These are phyloP conservation scores for Nectriaceae sp. DNA, from an alignment of 2,329 filamentous ascomycete genomes.

Conservation along the genomic window DNA sequence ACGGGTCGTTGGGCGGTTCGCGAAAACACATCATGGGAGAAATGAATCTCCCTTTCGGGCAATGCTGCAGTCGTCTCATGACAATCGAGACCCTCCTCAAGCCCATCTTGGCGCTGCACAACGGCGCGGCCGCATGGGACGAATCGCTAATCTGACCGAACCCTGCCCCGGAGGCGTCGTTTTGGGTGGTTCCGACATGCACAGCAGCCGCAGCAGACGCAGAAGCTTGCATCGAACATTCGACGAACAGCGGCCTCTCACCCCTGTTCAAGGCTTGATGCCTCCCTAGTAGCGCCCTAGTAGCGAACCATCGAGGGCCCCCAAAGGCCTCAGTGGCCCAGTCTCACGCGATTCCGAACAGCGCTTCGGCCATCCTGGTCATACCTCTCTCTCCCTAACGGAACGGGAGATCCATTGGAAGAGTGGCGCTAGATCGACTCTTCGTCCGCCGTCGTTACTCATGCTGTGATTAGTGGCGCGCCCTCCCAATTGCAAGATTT, in stretches of 20 bases:
- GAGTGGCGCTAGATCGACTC: too few species aligned
- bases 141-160: too few species aligned
- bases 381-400: too few species aligned
- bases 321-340: too few species aligned
- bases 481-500: conserved; percentile 19
- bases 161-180: not conserved
- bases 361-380: too few species aligned
- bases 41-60: not conserved
- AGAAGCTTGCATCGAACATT: conserved; percentile 26
- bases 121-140: too few species aligned
- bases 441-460: too few species aligned
- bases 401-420: too few species aligned
- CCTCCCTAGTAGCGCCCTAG: too few species aligned
- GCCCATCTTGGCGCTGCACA: not conserved
- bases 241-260: conserved; percentile 15
- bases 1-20: not conserved
- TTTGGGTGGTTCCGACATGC: not conserved
- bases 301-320: too few species aligned
- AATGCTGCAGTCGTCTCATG: not conserved
- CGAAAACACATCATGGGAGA: conserved; percentile 1
- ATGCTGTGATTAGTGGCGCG: conserved; percentile 4
- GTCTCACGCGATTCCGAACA: too few species aligned
- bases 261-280: too few species aligned
- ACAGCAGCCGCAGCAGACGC: not conserved
- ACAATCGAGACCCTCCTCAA: not conserved